Conservation (phyloP, 2,329 filamentous ascomycete species). For the Xylaria sp. region DNA sequence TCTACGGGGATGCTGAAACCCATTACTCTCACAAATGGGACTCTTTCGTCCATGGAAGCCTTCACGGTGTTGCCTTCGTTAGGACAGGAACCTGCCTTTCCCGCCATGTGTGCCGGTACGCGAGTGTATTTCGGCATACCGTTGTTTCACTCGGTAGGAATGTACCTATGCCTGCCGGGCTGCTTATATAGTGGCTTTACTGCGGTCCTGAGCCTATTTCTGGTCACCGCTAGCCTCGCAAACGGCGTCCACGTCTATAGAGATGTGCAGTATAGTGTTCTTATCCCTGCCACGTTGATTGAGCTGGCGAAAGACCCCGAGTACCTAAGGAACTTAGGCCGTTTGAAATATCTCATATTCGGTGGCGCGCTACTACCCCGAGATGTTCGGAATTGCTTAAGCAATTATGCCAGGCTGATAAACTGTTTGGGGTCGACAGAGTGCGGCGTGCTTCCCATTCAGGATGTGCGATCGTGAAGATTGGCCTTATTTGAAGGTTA, state of each 20-base stretch:
- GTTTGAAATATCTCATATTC: conserved; percentile 34
- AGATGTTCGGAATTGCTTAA: conserved; percentile 40
- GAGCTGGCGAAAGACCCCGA: conserved; percentile 33
- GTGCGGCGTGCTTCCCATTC: conserved; percentile 28
- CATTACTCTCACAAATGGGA: conserved; percentile 28
- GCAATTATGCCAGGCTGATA: conserved; percentile 34
- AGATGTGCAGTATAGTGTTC: conserved; percentile 22
- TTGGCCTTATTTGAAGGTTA: conserved; percentile 42
- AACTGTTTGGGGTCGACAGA: conserved; percentile 44
- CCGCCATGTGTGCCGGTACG: conserved; percentile 11
- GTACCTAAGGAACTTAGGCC: conserved; percentile 31
- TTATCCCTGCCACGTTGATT: conserved; percentile 31
- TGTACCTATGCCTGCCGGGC: conserved; percentile 22
- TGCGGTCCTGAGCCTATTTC: conserved; percentile 35
- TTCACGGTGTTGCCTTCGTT: not conserved
- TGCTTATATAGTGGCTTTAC: conserved; percentile 35
- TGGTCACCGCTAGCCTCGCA: conserved; percentile 28
- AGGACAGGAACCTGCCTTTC: conserved; percentile 6
- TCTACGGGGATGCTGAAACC: conserved; percentile 36
- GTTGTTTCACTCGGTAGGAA: conserved; percentile 31
- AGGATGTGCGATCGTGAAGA: conserved; percentile 33
- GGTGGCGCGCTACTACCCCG: conserved; percentile 41
- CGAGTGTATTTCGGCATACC: conserved; percentile 28
- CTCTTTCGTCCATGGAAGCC: not conserved
- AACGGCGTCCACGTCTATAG: conserved; percentile 29